phyloP scores from a whole-genome alignment of 2,329 filamentous ascomycete genomes.

The Pestalotiopsis sp. region DNA sequence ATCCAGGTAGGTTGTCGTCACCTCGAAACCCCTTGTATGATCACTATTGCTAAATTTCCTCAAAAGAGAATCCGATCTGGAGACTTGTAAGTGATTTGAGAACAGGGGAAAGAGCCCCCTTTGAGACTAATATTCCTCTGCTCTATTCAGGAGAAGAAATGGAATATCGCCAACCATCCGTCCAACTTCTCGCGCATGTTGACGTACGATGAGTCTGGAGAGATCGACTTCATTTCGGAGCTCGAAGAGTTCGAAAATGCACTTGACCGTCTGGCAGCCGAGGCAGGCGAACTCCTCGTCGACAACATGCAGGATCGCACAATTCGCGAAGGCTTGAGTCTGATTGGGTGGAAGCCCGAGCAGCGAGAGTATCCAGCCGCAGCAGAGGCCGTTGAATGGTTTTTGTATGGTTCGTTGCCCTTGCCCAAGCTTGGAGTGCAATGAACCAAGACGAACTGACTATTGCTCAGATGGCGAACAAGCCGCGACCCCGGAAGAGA shows the following conservation, averaged over 20 bases:
- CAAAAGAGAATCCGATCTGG: background rate
- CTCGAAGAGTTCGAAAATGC: slow-evolving; percentile 48
- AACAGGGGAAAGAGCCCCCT: background rate
- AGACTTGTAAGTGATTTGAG: background rate
- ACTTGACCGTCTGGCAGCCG: slow-evolving; percentile 47
- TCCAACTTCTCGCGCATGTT: background rate
- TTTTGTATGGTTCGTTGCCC: slow-evolving; percentile 30
- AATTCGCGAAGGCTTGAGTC: slow-evolving; percentile 57
- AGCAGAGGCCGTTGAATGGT: slow-evolving; percentile 65
- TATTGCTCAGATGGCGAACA: background rate
- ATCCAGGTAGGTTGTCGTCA: background rate
- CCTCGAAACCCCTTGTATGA: background rate
- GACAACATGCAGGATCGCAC: slow-evolving; percentile 65
- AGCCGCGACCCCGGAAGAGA: slow-evolving; percentile 40
- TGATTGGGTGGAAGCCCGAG: slow-evolving; percentile 66
- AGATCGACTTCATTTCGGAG: background rate
- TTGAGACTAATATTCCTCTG: background rate
- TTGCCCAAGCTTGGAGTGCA: background rate
- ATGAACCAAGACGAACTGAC: background rate
- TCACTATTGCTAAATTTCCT: background rate
- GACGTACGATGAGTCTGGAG: background rate
- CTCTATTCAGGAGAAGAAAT: background rate
- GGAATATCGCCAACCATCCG: background rate
- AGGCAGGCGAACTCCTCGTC: slow-evolving; percentile 59
- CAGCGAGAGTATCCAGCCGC: slow-evolving; percentile 46